These are phyloP conservation scores for Phytophthora pini DNA, from an alignment of 352 stramenopile species.

Conservation along the genomic window DNA sequence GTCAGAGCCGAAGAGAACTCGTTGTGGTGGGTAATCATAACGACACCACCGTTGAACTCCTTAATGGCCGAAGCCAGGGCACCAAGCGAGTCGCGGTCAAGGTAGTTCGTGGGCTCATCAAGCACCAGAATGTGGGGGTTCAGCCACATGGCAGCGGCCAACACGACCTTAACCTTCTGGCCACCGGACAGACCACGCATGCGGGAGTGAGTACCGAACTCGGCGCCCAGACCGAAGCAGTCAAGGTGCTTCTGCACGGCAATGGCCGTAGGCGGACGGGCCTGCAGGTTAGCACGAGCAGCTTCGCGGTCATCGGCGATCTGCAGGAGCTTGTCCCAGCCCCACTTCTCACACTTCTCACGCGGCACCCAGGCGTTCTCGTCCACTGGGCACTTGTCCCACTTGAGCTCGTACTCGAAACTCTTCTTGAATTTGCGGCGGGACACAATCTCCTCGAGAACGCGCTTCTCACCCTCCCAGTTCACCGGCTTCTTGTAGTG, in stretches of 20 bases:
- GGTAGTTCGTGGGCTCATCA: constrained; percentile 96
- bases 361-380: constrained; percentile 96
- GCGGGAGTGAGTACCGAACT: constrained; percentile 98
- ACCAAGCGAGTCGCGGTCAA: constrained; percentile 97
- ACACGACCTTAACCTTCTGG: constrained; percentile 99
- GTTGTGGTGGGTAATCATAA: constrained; percentile 98
- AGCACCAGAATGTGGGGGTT: constrained; percentile 96
- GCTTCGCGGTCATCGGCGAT: constrained; percentile 96
- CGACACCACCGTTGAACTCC: constrained; percentile 96
- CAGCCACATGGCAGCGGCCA: constrained; percentile 97
- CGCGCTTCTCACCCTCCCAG: constrained; percentile 92
- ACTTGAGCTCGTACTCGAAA: constrained; percentile 98
- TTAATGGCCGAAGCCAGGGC: constrained; percentile 96
- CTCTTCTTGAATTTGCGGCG: constrained; percentile 95
- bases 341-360: constrained; percentile 97
- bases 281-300: constrained; percentile 92
- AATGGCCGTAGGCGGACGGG: constrained; percentile 93
- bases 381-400: constrained; percentile 93
- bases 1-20: constrained; percentile 96
- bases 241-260: constrained; percentile 98
- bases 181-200: constrained; percentile 98
- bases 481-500: constrained; percentile 95
- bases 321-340: constrained; percentile 97
- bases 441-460: constrained; percentile 91
- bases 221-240: constrained; percentile 95